Evolutionary conservation across 2,329 filamentous ascomycete species (phyloP), one percentile per base, ranked within the genome.

Genomic region (Paraphoma sp.): DNA sequence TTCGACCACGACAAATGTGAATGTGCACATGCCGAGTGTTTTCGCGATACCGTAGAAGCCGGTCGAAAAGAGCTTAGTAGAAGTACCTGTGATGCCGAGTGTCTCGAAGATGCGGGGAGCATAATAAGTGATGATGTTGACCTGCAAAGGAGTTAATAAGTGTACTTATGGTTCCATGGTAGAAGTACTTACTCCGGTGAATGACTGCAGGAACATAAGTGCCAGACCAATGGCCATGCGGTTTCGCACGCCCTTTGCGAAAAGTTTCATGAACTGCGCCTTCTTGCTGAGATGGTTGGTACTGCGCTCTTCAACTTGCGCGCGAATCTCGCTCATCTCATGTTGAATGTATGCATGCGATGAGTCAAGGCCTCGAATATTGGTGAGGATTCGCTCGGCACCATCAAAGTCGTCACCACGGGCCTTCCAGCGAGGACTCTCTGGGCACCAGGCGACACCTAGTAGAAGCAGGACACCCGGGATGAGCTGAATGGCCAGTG

Each of bases 401-500:
- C 78, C 68, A 30, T 79, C 78, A 23, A 74, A 74, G 54, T 69
- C 63, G 48, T 76, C 71, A 10, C 64, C 59, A 17, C 63, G 58
- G 12, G 60, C 60, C 14, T 64, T 52, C 59, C 72, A 76, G 29
- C 76, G 65, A 2, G 76, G 70, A 7, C 68, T 71, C 49, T 78
- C 76, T 4, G 74, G 75, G 52, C 70, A 77, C 64, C 74, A 76
- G 8, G 71, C 63, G 33, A 77, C 74, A 46, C 76, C 75, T 1
- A 70, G 53, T 5, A 75, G 63, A 1, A 79, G 72, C 6, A 77
- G 51, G 0, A 76, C 53, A 18, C 76, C 79, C 0, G 79, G 79
- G 2, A 81, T 63, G 4, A 80, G 69, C 48, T 82, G 80, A 18
- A 81, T 56, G 5, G 78, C 82, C 12, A 85, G 86, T 1, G 88